Evolutionary conservation across 768 basidiomycete species (phyloP).

Genomic region (Rhodotorula kratochvilovae): DNA sequence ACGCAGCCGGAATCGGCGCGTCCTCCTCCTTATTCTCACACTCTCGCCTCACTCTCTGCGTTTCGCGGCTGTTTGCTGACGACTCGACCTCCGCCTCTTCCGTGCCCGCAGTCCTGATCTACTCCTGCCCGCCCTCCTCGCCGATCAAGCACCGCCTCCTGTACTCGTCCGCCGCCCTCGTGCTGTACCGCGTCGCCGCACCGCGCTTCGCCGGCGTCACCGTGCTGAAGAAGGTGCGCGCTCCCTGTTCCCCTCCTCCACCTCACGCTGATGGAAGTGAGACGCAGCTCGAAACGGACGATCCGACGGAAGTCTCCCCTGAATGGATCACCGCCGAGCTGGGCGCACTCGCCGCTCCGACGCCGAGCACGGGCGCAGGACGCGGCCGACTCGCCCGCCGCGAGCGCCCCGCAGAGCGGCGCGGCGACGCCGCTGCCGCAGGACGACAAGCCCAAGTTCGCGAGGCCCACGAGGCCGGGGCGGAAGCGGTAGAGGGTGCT

Average conservation of each 20-base stretch:
- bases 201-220: slow-evolving; percentile 50
- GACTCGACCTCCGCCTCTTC: slow-evolving; percentile 1
- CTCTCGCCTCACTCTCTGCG: neutral
- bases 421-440: slow-evolving; percentile 28
- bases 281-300: slow-evolving; percentile 75
- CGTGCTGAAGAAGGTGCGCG: slow-evolving; percentile 50
- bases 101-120: slow-evolving; percentile 68
- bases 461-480: slow-evolving; percentile 65
- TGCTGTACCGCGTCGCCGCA: slow-evolving; percentile 58
- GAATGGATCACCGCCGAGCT: slow-evolving; percentile 61
- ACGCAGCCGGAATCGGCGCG: slow-evolving; percentile 59
- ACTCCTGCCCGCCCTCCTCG: slow-evolving; percentile 76
- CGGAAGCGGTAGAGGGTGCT: slow-evolving; percentile 52
- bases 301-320: slow-evolving; percentile 67
- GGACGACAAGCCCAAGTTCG: slow-evolving; percentile 57
- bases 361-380: too few species aligned
- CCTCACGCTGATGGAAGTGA: too few species aligned
- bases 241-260: neutral
- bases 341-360: slow-evolving; percentile 44
- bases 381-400: neutral
- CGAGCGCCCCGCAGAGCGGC: neutral
- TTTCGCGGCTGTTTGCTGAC: neutral
- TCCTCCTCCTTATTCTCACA: neutral
- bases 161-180: slow-evolving; percentile 68
- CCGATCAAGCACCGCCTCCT: slow-evolving; percentile 84